Evolutionary conservation across 805 yeast species (phyloP), one percentile per base, ranked within the genome.

Genomic region (Myxozyma neotropica): DNA sequence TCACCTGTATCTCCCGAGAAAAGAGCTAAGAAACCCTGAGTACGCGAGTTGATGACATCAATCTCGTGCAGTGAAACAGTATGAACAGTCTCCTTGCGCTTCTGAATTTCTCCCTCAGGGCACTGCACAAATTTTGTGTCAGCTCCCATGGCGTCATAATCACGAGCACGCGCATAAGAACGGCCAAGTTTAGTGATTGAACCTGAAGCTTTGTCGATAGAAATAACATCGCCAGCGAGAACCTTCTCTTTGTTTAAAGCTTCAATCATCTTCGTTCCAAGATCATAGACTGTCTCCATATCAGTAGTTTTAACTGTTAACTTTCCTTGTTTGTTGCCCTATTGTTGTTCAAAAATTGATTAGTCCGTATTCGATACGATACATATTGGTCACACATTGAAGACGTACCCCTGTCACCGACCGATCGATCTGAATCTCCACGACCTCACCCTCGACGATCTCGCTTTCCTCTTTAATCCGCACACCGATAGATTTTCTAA

Each of bases 71-170:
- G 80, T 1, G 97, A 89, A n/a, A 94, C 97, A 1, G 97, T 95
- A 76, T 94, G 99, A 36, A 92, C 96, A 36, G 91, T 96, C 71
- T 91, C 95, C 72, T 89, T 90, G 70, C 97, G 85, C 72, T 89
- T 89, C 78, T 94, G 99, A 71, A 94, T 83, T 78, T 94, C 99
- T 58, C 99, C 99, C 74, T 94, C 97, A 40, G 99, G 99, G 73
- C 96, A 88, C 75, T 94, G 97, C 59, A 94, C 96, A 73, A 94
- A 94, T 75, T 91, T 92, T 51, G 97, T 92, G 66, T 95, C 98
- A 55, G 97, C 96, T 21, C 96, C 96, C 96, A 91, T 90, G 46
- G 98, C 97, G 76, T 94, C 99, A 74, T 94, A 94, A 75, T 94
- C 99, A 69, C 99, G 83, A 4, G 97, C 95, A 68, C 97, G 84